Evolutionary conservation across 2,329 filamentous ascomycete species (phyloP).

Genomic region (Aspergillus fructus): DNA sequence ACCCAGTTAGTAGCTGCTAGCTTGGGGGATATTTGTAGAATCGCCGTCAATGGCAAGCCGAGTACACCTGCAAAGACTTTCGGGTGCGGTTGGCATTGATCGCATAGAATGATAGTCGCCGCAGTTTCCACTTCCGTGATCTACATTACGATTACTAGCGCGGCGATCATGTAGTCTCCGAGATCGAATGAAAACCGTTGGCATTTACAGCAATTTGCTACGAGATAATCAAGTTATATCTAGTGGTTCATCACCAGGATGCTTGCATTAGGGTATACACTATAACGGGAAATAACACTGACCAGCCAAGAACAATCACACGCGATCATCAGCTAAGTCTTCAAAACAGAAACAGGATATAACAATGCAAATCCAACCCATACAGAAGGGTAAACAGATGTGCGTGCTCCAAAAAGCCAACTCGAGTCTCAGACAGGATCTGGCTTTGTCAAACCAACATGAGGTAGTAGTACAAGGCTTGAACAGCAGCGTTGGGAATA

Average conservation of each 20-base stretch:
- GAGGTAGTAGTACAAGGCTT: slow-evolving; percentile 23
- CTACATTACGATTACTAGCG: neutral
- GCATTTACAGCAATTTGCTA: too few species aligned
- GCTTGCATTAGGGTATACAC: slow-evolving; percentile 13
- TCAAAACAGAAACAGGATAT: slow-evolving; percentile 2
- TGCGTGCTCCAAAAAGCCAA: slow-evolving; percentile 10
- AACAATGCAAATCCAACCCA: slow-evolving; percentile 5
- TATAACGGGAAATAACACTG: slow-evolving; percentile 2
- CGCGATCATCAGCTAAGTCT: neutral
- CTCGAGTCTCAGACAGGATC: slow-evolving; percentile 6
- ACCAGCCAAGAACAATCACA: slow-evolving; percentile 1
- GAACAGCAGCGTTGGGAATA: slow-evolving; percentile 16
- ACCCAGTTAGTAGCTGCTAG: too few species aligned
- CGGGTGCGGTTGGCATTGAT: too few species aligned
- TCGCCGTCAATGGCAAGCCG: too few species aligned
- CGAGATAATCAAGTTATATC: neutral
- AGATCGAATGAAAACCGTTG: neutral
- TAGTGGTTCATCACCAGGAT: slow-evolving; percentile 12
- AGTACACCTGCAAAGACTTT: neutral
- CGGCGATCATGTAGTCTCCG: neutral
- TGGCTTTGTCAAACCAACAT: slow-evolving; percentile 11
- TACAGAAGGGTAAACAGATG: slow-evolving; percentile 9
- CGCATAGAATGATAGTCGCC: neutral
- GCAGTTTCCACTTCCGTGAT: too few species aligned
- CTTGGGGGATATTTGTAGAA: too few species aligned